Percentiles rank a stretch among this genome's conserved stretches.
Conservation (phyloP, 2,329 filamentous ascomycete species). For the Microcyclosporella mali region DNA sequence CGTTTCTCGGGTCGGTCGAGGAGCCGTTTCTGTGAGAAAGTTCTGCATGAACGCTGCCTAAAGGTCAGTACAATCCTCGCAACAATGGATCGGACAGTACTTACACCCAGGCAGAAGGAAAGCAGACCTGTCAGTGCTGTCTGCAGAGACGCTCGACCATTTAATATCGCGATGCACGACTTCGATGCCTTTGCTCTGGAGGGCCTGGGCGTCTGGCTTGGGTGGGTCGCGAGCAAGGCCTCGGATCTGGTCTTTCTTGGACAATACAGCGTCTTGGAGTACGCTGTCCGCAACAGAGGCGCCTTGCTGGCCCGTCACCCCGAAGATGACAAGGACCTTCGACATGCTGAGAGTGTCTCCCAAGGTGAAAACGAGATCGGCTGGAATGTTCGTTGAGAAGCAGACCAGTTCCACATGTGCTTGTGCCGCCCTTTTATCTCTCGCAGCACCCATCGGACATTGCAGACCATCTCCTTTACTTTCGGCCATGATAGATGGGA, state of each 20-base stretch:
- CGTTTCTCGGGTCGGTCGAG: not conserved
- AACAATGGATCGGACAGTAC: not conserved
- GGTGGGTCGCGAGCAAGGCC: not conserved
- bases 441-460: too few relatives aligned
- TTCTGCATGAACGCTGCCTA: conserved; percentile 2
- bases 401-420: too few relatives aligned
- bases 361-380: too few relatives aligned
- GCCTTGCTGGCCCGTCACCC: conserved; percentile 1
- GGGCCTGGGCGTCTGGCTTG: not conserved
- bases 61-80: not conserved
- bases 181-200: not conserved
- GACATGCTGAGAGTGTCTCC: too few relatives aligned
- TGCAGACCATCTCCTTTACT: too few relatives aligned
- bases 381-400: too few relatives aligned
- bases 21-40: not conserved
- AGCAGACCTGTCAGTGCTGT: conserved; percentile 32
- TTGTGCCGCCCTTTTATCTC: too few relatives aligned
- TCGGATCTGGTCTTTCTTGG: not conserved
- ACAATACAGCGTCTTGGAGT: not conserved
- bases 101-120: conserved; percentile 1
- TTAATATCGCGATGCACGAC: conserved; percentile 42
- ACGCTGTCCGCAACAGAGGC: not conserved
- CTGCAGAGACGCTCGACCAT: conserved; percentile 38
- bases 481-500: too few relatives aligned
- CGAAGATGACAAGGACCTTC: too few relatives aligned